Conservation (phyloP, 371 early-diverging fungal genomes). For the Mortierella sp. region DNA sequence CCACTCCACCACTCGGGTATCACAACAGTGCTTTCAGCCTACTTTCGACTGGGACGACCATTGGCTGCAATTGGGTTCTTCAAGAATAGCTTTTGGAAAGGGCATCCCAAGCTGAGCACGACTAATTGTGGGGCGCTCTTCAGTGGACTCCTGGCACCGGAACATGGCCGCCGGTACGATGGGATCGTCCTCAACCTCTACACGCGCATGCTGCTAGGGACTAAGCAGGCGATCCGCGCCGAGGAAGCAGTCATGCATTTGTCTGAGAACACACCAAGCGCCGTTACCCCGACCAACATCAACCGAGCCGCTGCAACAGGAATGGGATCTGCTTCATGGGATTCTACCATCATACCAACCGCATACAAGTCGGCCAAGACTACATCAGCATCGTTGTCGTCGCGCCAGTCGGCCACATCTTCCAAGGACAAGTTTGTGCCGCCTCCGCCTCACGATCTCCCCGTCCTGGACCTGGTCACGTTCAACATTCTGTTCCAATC, state of each 20-base stretch:
- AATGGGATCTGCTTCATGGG: not conserved
- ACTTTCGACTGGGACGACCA: conserved; percentile 52
- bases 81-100: conserved; percentile 36
- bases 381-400: not conserved
- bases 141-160: conserved; percentile 41
- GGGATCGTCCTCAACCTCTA: conserved; percentile 48
- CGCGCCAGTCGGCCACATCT: not conserved
- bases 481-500: conserved; percentile 40
- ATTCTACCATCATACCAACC: not conserved
- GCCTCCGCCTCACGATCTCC: conserved; percentile 20
- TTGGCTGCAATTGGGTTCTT: conserved; percentile 54
- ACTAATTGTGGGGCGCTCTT: conserved; percentile 50
- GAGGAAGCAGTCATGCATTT: conserved; percentile 5
- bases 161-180: conserved; percentile 33
- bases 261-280: not conserved
- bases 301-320: not conserved
- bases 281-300: no score
- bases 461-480: conserved; percentile 32
- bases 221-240: conserved; percentile 23
- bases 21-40: conserved; percentile 46
- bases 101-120: conserved; percentile 34
- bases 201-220: conserved; percentile 31
- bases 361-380: not conserved
- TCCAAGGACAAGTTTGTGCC: conserved; percentile 9
- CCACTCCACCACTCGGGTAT: conserved; percentile 37